phyloP scores from a whole-genome alignment of 441 rosid genomes.

The Capsella rubella region DNA sequence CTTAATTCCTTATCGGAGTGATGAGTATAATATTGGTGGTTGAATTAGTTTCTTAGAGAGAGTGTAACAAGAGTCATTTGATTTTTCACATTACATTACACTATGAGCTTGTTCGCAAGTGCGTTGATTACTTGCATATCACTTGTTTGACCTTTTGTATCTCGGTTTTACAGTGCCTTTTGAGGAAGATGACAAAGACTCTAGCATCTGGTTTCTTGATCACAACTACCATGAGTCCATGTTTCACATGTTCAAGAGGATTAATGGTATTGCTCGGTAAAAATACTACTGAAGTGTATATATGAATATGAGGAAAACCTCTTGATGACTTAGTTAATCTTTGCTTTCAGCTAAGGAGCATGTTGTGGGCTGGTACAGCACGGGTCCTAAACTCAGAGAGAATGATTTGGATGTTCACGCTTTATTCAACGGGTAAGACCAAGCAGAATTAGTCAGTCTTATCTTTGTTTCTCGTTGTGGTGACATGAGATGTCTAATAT shows the following conservation, averaged over 20 bases:
- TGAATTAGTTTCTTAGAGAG: background rate
- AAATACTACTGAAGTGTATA: background rate
- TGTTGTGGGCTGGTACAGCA: slow-evolving; percentile 77
- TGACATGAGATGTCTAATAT: background rate
- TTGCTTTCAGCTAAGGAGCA: slow-evolving; percentile 64
- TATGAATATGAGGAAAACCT: background rate
- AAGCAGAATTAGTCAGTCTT: slow-evolving; percentile 23
- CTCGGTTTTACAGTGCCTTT: slow-evolving; percentile 56
- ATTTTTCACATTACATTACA: background rate
- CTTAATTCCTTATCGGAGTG: background rate
- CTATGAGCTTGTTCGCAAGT: background rate
- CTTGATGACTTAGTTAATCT: slow-evolving; percentile 2
- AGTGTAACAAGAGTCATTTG: background rate
- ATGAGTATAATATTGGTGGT: background rate
- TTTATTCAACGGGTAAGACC: slow-evolving; percentile 49
- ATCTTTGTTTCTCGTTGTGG: too few species aligned
- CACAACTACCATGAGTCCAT: slow-evolving; percentile 72
- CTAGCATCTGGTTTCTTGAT: slow-evolving; percentile 71
- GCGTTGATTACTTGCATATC: slow-evolving; percentile 12
- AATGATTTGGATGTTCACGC: slow-evolving; percentile 67
- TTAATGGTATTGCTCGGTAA: slow-evolving; percentile 51
- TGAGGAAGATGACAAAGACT: slow-evolving; percentile 68
- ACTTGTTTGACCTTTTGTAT: slow-evolving; percentile 14
- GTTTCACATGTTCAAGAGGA: slow-evolving; percentile 78
- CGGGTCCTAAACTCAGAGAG: slow-evolving; percentile 66